Conservation (phyloP, 352 stramenopile genomes). For the Pythium sp. region DNA sequence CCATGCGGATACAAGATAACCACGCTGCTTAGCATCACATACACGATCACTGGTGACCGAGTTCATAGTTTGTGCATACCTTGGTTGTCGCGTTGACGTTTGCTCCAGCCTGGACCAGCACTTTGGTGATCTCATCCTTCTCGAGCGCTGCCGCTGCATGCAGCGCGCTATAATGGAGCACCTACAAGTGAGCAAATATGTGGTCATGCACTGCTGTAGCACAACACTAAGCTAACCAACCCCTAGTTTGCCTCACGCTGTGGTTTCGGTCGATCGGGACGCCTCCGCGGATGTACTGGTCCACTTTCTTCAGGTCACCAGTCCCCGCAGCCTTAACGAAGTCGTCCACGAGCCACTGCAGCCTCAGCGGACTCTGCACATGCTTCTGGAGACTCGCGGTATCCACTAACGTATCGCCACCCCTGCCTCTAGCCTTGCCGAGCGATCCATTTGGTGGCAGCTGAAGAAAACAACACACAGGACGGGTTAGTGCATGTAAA, state of each 20-base stretch:
- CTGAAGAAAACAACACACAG: background rate
- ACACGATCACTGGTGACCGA: no score
- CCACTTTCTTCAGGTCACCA: constrained; percentile 40
- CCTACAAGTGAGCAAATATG: constrained; percentile 13
- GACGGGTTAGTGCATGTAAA: background rate
- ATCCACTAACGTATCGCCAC: constrained; percentile 1
- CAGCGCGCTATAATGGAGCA: constrained; percentile 49
- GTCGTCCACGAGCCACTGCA: constrained; percentile 59
- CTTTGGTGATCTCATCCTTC: constrained; percentile 31
- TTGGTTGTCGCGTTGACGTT: constrained; percentile 35
- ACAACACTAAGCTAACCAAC: background rate
- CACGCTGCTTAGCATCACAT: no score
- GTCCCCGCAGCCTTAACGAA: constrained; percentile 46
- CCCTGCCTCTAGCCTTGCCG: background rate
- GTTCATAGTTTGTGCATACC: constrained; percentile 6
- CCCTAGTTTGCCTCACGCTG: constrained; percentile 26
- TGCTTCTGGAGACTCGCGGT: constrained; percentile 32
- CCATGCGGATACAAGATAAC: background rate
- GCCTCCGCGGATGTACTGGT: constrained; percentile 48
- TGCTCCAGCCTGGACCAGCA: constrained; percentile 46
- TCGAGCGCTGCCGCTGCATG: constrained; percentile 41
- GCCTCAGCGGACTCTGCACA: constrained; percentile 42
- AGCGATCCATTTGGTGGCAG: background rate
- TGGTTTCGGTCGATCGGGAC: constrained; percentile 51
- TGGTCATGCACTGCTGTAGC: background rate